Conservation (phyloP, 768 basidiomycete genomes). For the Fibroporia radiculosa region DNA sequence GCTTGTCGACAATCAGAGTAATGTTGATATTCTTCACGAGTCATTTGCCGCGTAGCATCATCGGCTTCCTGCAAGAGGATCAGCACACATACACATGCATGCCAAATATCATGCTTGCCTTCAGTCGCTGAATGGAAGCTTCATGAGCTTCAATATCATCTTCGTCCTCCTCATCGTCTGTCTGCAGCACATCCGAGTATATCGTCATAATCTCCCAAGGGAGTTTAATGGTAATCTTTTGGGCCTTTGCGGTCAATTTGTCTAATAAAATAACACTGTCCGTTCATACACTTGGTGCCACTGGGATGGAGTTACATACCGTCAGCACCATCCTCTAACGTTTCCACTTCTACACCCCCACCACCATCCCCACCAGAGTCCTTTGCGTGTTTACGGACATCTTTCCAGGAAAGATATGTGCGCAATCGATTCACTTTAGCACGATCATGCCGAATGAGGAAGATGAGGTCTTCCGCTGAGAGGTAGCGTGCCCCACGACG, state of each 20-base stretch:
- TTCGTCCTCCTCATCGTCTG: constrained; percentile 94
- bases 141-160: constrained; percentile 95
- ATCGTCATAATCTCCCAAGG: constrained; percentile 94
- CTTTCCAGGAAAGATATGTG: constrained; percentile 95
- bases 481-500: constrained; percentile 81
- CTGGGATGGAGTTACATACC: constrained; percentile 33
- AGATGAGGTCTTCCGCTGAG: constrained; percentile 91
- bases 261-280: constrained; percentile 39
- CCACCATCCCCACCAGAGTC: constrained; percentile 80
- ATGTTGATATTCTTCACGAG: constrained; percentile 92
- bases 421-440: constrained; percentile 89
- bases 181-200: constrained; percentile 84
- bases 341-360: constrained; percentile 76
- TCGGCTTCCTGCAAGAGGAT: constrained; percentile 70
- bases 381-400: constrained; percentile 92
- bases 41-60: constrained; percentile 92
- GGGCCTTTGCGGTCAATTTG: constrained; percentile 74
- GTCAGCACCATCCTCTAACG: constrained; percentile 75
- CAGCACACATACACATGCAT: neutral
- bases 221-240: constrained; percentile 90
- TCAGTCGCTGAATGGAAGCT: constrained; percentile 82
- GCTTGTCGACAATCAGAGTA: constrained; percentile 97
- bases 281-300: constrained; percentile 1
- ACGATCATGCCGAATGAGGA: constrained; percentile 89
- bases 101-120: constrained; percentile 31